A percentile compares a stretch with the other conserved stretches of the same genome.
Evolutionary conservation across 352 stramenopile genomes (phyloP).

Genomic region (Thalassiosira exigua): DNA sequence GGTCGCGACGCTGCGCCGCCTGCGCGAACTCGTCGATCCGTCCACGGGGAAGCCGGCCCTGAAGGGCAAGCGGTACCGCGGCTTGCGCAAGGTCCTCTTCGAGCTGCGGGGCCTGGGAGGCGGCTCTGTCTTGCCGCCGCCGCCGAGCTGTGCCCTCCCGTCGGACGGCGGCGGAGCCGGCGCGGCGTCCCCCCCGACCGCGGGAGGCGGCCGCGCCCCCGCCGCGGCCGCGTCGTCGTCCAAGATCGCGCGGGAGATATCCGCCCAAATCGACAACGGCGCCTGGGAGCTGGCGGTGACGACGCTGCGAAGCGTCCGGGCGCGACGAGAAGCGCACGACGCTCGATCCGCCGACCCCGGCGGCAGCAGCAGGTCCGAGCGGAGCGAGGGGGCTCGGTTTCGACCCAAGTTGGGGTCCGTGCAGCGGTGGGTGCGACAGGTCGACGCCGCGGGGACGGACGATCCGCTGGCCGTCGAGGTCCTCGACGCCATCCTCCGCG

Average conservation of each 20-base stretch:
- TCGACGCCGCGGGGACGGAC: constrained; percentile 40
- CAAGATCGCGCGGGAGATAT: constrained; percentile 40
- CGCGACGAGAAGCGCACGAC: constrained; percentile 4
- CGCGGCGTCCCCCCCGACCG: background rate
- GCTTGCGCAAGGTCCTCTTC: constrained; percentile 24
- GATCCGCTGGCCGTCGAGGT: constrained; percentile 34
- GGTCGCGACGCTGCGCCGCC: constrained; percentile 27
- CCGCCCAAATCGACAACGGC: constrained; percentile 28
- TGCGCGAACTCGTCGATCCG: constrained; percentile 17
- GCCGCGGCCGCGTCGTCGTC: constrained; percentile 22
- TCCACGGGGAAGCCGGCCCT: constrained; percentile 10
- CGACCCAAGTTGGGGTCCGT: constrained; percentile 44
- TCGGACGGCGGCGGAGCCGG: background rate
- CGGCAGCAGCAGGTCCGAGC: no score
- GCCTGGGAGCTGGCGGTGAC: constrained; percentile 23
- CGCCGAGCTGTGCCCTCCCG: background rate
- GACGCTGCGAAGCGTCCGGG: constrained; percentile 10
- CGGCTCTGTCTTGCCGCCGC: no score
- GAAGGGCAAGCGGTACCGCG: constrained; percentile 41
- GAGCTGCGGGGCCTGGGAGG: constrained; percentile 13
- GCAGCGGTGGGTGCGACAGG: constrained; percentile 45
- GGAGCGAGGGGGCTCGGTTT: background rate
- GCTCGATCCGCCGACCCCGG: background rate
- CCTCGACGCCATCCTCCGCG: constrained; percentile 49
- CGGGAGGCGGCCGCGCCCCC: background rate